These are phyloP conservation scores for Thinopyrum elongatum DNA, from an alignment of 176 grass and related monocot genomes.

Conservation along the genomic window DNA sequence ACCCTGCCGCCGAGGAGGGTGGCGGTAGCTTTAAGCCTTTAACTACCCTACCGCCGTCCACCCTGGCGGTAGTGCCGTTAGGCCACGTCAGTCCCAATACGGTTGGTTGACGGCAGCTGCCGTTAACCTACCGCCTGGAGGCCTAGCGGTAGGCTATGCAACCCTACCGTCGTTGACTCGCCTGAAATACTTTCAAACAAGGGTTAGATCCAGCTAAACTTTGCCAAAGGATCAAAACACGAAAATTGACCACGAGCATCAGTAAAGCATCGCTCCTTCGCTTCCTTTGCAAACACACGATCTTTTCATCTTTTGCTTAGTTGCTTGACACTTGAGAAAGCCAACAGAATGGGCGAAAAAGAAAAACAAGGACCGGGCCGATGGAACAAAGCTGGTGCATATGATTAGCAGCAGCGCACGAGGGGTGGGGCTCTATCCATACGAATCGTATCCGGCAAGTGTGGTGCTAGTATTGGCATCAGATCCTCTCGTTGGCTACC, in stretches of 20 bases:
- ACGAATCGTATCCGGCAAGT: neutral
- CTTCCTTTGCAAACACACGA: neutral
- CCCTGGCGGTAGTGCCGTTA: too few relatives aligned
- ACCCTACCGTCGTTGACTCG: too few relatives aligned
- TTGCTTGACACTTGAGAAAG: neutral
- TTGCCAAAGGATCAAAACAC: too few relatives aligned
- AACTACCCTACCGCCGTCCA: too few relatives aligned
- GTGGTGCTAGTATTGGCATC: neutral
- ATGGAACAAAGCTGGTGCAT: neutral
- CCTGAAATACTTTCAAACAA: too few relatives aligned
- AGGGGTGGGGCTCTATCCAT: neutral
- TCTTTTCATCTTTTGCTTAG: conserved; percentile 16
- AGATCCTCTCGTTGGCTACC: neutral
- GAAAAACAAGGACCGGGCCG: neutral
- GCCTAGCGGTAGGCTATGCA: too few relatives aligned
- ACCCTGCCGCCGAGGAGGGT: too few relatives aligned
- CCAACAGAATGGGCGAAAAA: neutral
- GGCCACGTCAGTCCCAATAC: too few relatives aligned
- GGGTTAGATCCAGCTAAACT: too few relatives aligned
- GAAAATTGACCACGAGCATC: neutral
- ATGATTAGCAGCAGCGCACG: conserved; percentile 5
- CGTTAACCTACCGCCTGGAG: too few relatives aligned
- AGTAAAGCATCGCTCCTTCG: neutral
- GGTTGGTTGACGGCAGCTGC: too few relatives aligned
- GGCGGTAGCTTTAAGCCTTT: too few relatives aligned